Base-by-base conservation (phyloP, 345 rosid species). In the Dimocarpus longan region DNA sequence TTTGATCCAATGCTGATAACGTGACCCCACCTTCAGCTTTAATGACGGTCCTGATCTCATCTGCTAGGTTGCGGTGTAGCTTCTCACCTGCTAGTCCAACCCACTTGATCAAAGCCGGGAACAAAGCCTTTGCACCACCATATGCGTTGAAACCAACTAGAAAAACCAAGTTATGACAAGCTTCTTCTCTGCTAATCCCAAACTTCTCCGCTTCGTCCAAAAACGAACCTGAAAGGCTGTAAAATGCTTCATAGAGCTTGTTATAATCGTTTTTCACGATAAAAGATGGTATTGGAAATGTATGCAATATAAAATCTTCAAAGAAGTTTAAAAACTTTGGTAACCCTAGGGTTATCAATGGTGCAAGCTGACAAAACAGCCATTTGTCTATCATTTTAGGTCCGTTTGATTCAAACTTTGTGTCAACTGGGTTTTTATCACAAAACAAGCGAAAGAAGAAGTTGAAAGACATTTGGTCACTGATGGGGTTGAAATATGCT, bases 81-180 rank as follows among this genome's bases (percentile, higher is more conserved):
- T 79, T 40, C 21, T 75, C 70, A 10, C 89, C 89, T 18, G 86
- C 84, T 5, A 10, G 52, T 21, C 79, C 88, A n/a, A 89, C 84
- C 85, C 87, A 81, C 80, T 85, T 84, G 83, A 89, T 79, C 78
- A 89, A 5, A 0, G 79, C 48, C 0, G 92, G 89, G 13, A 89
- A 82, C 4, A 56, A 10, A 6, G 71, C 26, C 32, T 82, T 84
- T 66, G 80, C 21, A 5, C 89, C 92, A 3, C 90, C 92, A 21
- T 79, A 87, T 10, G 88, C 73, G 16, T 85, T 89, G 5, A 89
- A 87, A 6, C 71, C 69, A 5, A 83, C 75, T 0, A 84, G 57
- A 76, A 89, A 89, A 4, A 89, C 81, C 7, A 89, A 70, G 75
- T 87, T 89, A 59, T 87, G 89, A 46, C 90, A 89, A 19, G 92